Evolutionary conservation across 805 yeast species (phyloP).

Genomic region (Yamadazyma sp.): DNA sequence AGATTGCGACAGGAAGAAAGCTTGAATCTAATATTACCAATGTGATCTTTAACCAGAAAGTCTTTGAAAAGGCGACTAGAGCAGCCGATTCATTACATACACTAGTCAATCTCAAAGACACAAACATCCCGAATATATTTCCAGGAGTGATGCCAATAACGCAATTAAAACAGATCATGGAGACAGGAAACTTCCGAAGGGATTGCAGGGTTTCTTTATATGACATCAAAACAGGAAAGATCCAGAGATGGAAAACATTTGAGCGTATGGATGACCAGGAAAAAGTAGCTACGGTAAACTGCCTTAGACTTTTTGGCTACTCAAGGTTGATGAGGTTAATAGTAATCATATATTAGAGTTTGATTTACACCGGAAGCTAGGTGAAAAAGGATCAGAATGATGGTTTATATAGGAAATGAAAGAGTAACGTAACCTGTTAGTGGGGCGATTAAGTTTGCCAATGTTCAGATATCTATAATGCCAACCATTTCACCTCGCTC

Average conservation of each 20-base stretch:
- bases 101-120: constrained; percentile 12
- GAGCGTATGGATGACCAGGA: constrained; percentile 5
- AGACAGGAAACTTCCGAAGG: constrained; percentile 1
- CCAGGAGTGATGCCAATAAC: constrained; percentile 17
- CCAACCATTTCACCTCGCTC: too few relatives aligned
- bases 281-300: constrained; percentile 7
- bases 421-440: too few relatives aligned
- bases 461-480: too few relatives aligned
- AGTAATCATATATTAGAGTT: constrained; percentile 6
- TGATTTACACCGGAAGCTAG: too few relatives aligned
- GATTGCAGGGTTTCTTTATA: background rate
- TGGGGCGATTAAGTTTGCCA: too few relatives aligned
- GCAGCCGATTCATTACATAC: constrained; percentile 16
- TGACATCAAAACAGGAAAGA: background rate
- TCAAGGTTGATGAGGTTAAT: constrained; percentile 4
- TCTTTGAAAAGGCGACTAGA: constrained; percentile 20
- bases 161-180: constrained; percentile 10
- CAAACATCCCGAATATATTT: constrained; percentile 11
- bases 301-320: constrained; percentile 11
- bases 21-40: constrained; percentile 23
- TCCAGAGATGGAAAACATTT: background rate
- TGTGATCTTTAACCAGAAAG: constrained; percentile 16
- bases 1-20: constrained; percentile 6
- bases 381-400: too few relatives aligned
- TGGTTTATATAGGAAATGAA: too few relatives aligned